Evolutionary conservation across 2,329 filamentous ascomycete genomes (phyloP), one percentile per base, ranked within the genome.

Genomic region (Talaromyces sp.): DNA sequence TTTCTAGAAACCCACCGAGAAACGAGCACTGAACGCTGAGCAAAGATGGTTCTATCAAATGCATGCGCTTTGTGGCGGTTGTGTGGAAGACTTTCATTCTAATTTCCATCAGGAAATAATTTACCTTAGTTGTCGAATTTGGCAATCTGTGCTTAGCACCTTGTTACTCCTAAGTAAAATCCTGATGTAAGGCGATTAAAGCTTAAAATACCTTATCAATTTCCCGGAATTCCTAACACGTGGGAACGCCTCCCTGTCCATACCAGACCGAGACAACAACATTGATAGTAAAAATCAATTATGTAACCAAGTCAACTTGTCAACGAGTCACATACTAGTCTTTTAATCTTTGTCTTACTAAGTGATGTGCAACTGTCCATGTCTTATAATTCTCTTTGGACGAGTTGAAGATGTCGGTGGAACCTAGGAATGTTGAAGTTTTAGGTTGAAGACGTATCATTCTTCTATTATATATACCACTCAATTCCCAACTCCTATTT

Each of bases 171-270:
- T 31, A 31, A 31, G 5, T 6, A 0, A 6, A 2, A 5, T 54
- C 50, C 31, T 54, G 17, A n/a, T 39, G 37, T 2, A 3, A 19
- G 9, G 19, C 1, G 10, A 56, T 37, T 17, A 8, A 17, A 31
- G 27, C 27, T 31, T 9, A 9, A 7, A 7, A 7, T 41, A 31
- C 27, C 45, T 49, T 31, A 17, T 52, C n/a, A 61, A 65, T 61
- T 61, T 65, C 63, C 63, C 39, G 58, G 58, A 41, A 61, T 62
- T 65, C 62, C 64, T 59, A 62, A 56, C 64, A 65, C 64, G 64
- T 62, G 59, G 64, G 31, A 49, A 56, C 25, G 25, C 49, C 45
- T 45, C 52, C 63, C 52, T 63, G 61, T 61, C 49, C 63, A 66
- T 66, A 57, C 64, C 64, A 62, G 60, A 43, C 13, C 64, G 22